Evolutionary conservation across 2,329 filamentous ascomycete species (phyloP).

Genomic region (Arthrobotrys iridis): DNA sequence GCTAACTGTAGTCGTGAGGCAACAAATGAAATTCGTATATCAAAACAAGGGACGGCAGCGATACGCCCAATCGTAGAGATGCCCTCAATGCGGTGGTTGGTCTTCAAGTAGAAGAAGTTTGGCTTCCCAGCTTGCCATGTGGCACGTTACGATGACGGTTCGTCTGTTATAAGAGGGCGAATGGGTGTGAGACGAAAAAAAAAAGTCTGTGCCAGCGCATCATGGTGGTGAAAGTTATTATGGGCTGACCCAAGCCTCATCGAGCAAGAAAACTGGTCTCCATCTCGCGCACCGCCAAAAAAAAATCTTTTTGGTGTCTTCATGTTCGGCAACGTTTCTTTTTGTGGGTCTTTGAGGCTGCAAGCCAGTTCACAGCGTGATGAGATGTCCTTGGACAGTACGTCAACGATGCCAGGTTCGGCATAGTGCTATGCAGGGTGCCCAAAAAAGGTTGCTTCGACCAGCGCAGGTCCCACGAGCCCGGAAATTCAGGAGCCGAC

Average conservation of each 20-base stretch:
- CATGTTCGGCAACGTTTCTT: conserved; percentile 30
- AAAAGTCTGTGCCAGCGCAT: conserved; percentile 48
- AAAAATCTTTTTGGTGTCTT: conserved; percentile 14
- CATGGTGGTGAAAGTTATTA: conserved; percentile 44
- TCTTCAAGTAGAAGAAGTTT: conserved; percentile 28
- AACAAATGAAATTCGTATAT: conserved; percentile 54
- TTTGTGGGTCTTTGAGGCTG: conserved; percentile 44
- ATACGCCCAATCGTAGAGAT: conserved; percentile 37
- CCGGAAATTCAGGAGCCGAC: conserved; percentile 42
- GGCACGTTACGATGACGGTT: conserved; percentile 46
- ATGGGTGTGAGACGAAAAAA: conserved; percentile 22
- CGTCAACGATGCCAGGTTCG: conserved; percentile 44
- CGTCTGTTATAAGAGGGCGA: conserved; percentile 36
- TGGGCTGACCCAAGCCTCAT: conserved; percentile 45
- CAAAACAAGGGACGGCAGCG: conserved; percentile 31
- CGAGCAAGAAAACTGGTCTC: conserved; percentile 31
- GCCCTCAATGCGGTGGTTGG: conserved; percentile 48
- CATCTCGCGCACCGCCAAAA: conserved; percentile 6
- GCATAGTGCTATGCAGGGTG: conserved; percentile 38
- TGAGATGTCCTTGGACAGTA: conserved; percentile 53
- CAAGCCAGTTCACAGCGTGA: conserved; percentile 54
- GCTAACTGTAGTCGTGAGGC: conserved; percentile 12
- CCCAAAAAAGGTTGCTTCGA: conserved; percentile 47
- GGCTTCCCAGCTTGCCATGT: conserved; percentile 53
- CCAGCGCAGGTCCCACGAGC: conserved; percentile 54